A percentile compares a stretch with the other conserved stretches of the same genome.
phyloP scores from a whole-genome alignment of 1,139 yeast genomes.

The Lodderomyces pseudojiufengensis region DNA sequence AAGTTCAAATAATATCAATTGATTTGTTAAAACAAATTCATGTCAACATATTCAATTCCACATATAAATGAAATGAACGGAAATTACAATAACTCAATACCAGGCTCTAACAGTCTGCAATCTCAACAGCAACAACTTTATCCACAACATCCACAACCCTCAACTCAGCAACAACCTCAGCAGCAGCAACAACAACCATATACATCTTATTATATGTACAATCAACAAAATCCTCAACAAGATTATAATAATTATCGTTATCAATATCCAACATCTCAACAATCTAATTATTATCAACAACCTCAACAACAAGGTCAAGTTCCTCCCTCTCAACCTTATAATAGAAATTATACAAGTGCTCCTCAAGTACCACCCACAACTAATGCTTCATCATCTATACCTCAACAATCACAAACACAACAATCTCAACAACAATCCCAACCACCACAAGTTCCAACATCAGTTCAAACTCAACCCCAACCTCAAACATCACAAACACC shows the following conservation, averaged over 20 bases:
- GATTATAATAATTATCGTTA: slow-evolving; percentile 9
- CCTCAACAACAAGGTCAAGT: slow-evolving; percentile 17
- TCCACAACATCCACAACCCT: slow-evolving; percentile 8
- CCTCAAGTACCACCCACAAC: slow-evolving; percentile 8
- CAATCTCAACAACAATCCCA: slow-evolving; percentile 11
- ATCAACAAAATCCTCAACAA: slow-evolving; percentile 15
- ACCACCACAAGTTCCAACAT: slow-evolving; percentile 9
- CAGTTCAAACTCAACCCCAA: slow-evolving; percentile 8
- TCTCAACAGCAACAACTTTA: slow-evolving; percentile 11
- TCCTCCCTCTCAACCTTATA: slow-evolving; percentile 18
- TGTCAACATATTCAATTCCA: slow-evolving; percentile 14
- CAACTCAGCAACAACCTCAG: slow-evolving; percentile 11
- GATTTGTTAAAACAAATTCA: slow-evolving; percentile 3
- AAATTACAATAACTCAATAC: slow-evolving; percentile 14
- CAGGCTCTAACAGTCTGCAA: slow-evolving; percentile 3
- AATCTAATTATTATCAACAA: slow-evolving; percentile 14
- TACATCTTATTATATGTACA: slow-evolving; percentile 22
- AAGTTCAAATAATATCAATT: background rate
- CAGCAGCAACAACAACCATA: slow-evolving; percentile 16
- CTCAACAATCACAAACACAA: slow-evolving; percentile 3
- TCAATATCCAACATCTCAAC: slow-evolving; percentile 12
- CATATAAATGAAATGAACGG: slow-evolving; percentile 16
- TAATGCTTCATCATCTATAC: slow-evolving; percentile 4
- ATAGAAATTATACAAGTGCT: slow-evolving; percentile 10
- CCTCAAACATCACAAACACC: slow-evolving; percentile 8